phyloP scores from a whole-genome alignment of 2,329 filamentous ascomycete species.

The Xylaria sp. region DNA sequence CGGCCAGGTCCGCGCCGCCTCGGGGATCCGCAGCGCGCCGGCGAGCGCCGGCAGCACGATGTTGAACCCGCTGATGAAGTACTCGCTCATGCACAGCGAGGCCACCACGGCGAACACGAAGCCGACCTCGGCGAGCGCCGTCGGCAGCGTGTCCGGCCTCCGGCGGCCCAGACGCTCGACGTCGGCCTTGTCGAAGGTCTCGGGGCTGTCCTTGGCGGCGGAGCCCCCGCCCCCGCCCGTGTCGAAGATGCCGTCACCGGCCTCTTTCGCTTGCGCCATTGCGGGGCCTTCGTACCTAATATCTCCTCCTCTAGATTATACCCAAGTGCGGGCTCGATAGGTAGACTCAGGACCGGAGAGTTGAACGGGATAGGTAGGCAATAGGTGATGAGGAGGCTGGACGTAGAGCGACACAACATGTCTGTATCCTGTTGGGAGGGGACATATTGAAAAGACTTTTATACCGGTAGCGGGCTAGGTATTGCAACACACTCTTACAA shows the following conservation, averaged over 20 bases:
- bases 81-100: slow-evolving; percentile 68
- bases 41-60: slow-evolving; percentile 71
- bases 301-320: no score
- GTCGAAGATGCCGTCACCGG: slow-evolving; percentile 12
- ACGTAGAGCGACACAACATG: no score
- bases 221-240: slow-evolving; percentile 11
- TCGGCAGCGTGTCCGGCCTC: slow-evolving; percentile 55
- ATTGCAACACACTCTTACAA: neutral
- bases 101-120: slow-evolving; percentile 63
- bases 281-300: neutral
- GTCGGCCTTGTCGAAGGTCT: slow-evolving; percentile 29
- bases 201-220: slow-evolving; percentile 22
- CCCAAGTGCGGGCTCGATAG: neutral
- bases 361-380: neutral
- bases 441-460: neutral
- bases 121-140: slow-evolving; percentile 54
- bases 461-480: neutral
- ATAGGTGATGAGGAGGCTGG: no score
- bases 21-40: slow-evolving; percentile 64
- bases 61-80: slow-evolving; percentile 76
- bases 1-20: slow-evolving; percentile 63
- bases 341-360: neutral
- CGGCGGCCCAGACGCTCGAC: slow-evolving; percentile 62
- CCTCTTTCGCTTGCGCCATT: slow-evolving; percentile 12
- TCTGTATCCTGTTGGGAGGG: neutral